phyloP scores from a whole-genome alignment of 192 early-diverging fungal genomes.

The Gamsiella multidivaricata region DNA sequence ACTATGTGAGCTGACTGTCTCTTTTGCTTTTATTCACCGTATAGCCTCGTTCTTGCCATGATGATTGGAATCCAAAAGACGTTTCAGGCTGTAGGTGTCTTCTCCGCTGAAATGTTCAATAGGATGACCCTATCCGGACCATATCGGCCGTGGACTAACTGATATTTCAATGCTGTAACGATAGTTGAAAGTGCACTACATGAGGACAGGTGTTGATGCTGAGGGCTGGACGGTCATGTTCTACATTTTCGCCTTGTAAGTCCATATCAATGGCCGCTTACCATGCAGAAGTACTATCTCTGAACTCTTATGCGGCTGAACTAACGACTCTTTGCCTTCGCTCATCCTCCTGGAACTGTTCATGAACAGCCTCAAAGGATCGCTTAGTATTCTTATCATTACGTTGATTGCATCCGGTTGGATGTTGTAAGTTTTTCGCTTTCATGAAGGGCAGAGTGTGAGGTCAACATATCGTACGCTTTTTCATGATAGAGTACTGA shows the following conservation, averaged over 20 bases:
- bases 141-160: too few species aligned
- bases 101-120: background rate
- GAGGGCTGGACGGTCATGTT: slow-evolving; percentile 67
- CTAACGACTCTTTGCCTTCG: background rate
- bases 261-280: background rate
- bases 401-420: slow-evolving; percentile 65
- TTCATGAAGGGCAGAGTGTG: too few species aligned
- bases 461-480: too few species aligned
- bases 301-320: too few species aligned
- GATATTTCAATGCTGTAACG: background rate
- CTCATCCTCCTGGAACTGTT: too few species aligned
- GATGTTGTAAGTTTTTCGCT: slow-evolving; percentile 56
- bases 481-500: too few species aligned
- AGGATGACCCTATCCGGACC: background rate
- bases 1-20: too few species aligned
- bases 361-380: slow-evolving; percentile 62
- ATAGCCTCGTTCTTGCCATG: slow-evolving; percentile 57
- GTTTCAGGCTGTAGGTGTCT: slow-evolving; percentile 58
- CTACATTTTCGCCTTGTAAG: slow-evolving; percentile 67
- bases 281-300: too few species aligned
- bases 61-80: slow-evolving; percentile 64
- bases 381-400: slow-evolving; percentile 64
- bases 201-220: slow-evolving; percentile 58
- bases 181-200: slow-evolving; percentile 61
- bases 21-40: too few species aligned